Percentiles rank a stretch among this genome's conserved stretches.
Evolutionary conservation across 768 basidiomycete species (phyloP).

Genomic region (Naganishia friedmannii): DNA sequence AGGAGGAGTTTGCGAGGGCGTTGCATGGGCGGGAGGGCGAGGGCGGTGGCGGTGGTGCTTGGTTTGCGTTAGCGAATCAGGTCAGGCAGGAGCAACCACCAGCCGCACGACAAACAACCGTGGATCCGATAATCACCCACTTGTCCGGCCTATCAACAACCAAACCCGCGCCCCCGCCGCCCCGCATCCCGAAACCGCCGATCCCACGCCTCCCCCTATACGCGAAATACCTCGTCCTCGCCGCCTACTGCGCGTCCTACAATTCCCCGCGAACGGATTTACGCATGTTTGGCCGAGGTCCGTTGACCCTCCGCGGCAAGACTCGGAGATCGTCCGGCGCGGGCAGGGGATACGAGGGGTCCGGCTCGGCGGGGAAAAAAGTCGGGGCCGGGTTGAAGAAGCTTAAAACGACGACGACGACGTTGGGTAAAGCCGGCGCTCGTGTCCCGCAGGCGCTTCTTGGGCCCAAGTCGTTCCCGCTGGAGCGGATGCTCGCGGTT

Average conservation of each 20-base stretch:
- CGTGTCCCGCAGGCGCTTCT: conserved; percentile 66
- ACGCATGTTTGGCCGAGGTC: conserved; percentile 74
- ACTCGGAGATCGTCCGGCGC: conserved; percentile 1
- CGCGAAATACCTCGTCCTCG: conserved; percentile 70
- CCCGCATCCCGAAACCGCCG: conserved; percentile 9
- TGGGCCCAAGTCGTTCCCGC: conserved; percentile 72
- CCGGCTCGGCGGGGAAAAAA: conserved; percentile 52
- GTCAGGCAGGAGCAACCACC: conserved; percentile 10
- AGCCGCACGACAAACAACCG: background rate
- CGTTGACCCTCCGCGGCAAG: conserved; percentile 56
- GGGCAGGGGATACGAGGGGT: conserved; percentile 46
- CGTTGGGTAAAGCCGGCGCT: conserved; percentile 50
- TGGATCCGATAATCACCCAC: conserved; percentile 8
- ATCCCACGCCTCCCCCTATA: conserved; percentile 37
- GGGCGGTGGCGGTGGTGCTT: conserved; percentile 18
- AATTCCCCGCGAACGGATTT: conserved; percentile 78
- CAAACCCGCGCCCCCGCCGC: conserved; percentile 12
- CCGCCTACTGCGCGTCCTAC: conserved; percentile 75
- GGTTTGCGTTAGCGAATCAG: conserved; percentile 24
- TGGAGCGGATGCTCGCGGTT: conserved; percentile 77
- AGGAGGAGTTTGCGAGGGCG: conserved; percentile 3
- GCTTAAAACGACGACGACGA: too few species aligned
- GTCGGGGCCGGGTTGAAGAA: conserved; percentile 53
- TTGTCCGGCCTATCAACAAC: background rate
- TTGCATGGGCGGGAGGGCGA: background rate